Evolutionary conservation across 345 rosid species (phyloP), one percentile per base, ranked within the genome.

Genomic region (Hevea brasiliensis): DNA sequence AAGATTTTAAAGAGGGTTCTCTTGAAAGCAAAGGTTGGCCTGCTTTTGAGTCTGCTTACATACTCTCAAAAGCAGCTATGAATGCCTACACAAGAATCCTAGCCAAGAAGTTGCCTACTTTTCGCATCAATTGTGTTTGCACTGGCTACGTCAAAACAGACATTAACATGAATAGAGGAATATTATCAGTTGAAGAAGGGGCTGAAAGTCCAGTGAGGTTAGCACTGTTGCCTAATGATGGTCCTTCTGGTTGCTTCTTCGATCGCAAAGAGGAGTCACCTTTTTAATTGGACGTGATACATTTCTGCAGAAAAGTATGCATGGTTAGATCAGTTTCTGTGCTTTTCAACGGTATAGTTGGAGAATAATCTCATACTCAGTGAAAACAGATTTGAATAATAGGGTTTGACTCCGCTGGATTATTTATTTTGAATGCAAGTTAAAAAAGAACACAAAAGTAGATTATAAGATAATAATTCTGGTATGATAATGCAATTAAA

Each of bases 81-180:
- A 83, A 74, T 77, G 85, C 79, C 0, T 74, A 74, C 24, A 73
- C 86, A 65, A 50, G 84, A 61, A 62, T 77, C 13, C 6, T 72
- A 48, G 80, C 84, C 6, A 72, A 61, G 20, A 68, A 61, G 29
- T 17, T 69, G 17, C 74, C 75, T 0, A 14, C 2, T 61, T 61
- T 83, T 65, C 3, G 35, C 57, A 50, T 78, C 48, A 83, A 78
- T 35, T 48, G 74, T 45, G 67, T 80, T 1, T 67, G 71, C 41
- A 82, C 84, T 10, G 86, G 84, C 35, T 71, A 0, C 67, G 69
- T 72, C 64, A 77, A 72, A 48, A 77, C 82, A 18, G 80, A 77
- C 54, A 17, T 79, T 3, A 82, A 53, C 56, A 37, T 29, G 55
- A 56, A 76, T 6, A 17, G 6, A 0, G 81, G 77, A 56, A 10